Conservation (phyloP, 2,329 filamentous ascomycete genomes). For the Aspergillus clavatus region DNA sequence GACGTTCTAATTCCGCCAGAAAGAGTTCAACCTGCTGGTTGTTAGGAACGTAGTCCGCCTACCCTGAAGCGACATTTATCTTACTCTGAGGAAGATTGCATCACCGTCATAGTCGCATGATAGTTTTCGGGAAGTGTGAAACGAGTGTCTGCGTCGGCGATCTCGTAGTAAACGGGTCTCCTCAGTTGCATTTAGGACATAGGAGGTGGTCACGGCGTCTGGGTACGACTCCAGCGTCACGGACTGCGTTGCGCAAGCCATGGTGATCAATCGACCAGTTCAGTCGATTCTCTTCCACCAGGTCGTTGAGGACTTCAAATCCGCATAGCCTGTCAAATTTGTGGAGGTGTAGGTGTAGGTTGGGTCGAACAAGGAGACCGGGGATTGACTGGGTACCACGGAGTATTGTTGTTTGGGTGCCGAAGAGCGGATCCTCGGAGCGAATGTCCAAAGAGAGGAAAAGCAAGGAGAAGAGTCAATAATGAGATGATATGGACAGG, state of each 20-base stretch:
- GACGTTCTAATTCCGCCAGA: slow-evolving; percentile 75
- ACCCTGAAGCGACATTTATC: slow-evolving; percentile 1
- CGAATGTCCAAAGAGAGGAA: not conserved
- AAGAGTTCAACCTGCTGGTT: slow-evolving; percentile 42
- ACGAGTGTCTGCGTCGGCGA: slow-evolving; percentile 42
- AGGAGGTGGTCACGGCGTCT: slow-evolving; percentile 23
- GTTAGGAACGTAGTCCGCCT: slow-evolving; percentile 6
- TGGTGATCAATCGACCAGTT: slow-evolving; percentile 13
- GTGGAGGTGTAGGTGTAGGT: not conserved
- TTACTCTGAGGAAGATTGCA: slow-evolving; percentile 42
- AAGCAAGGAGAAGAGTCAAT: slow-evolving; percentile 3
- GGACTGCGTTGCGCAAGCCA: slow-evolving; percentile 39
- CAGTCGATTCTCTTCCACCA: not conserved
- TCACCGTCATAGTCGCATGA: slow-evolving; percentile 44
- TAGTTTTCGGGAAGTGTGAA: slow-evolving; percentile 39
- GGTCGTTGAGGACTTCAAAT: slow-evolving; percentile 4
- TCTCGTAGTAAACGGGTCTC: slow-evolving; percentile 34
- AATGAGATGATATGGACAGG: not conserved
- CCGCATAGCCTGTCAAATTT: slow-evolving; percentile 9
- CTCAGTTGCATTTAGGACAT: slow-evolving; percentile 28
- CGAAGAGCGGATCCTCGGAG: not conserved
- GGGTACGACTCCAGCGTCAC: slow-evolving; percentile 37
- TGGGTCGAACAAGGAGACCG: no score
- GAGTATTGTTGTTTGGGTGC: slow-evolving; percentile 2
- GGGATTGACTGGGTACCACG: not conserved